phyloP scores from a whole-genome alignment of 306 rosid species.

The Sphenostylis stenocarpa region DNA sequence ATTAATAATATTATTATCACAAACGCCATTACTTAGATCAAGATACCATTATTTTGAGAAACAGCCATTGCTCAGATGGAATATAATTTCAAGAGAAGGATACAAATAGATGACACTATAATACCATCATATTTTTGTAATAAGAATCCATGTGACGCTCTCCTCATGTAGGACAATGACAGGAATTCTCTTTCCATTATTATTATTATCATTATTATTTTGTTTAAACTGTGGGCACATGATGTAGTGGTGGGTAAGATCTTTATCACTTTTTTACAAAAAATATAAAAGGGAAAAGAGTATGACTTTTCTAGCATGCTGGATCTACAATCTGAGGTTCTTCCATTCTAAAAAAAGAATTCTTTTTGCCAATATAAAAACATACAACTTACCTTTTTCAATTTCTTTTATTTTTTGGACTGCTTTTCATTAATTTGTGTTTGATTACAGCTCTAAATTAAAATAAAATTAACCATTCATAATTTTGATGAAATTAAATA shows the following conservation, averaged over 20 bases:
- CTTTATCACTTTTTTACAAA: conserved; percentile 36
- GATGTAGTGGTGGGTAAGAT: conserved; percentile 57
- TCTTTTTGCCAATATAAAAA: neutral
- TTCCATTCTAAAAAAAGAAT: conserved; percentile 26
- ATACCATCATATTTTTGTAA: conserved; percentile 30
- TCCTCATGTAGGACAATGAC: conserved; percentile 53
- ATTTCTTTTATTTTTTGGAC: neutral
- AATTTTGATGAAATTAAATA: neutral
- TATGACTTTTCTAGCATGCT: conserved; percentile 53
- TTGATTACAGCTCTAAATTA: neutral
- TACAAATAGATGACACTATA: conserved; percentile 25
- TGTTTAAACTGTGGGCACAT: conserved; percentile 49
- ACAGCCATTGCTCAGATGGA: conserved; percentile 28
- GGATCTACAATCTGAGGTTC: conserved; percentile 58
- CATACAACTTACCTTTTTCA: conserved; percentile 10
- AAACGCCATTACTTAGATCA: conserved; percentile 35
- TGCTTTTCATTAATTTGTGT: conserved; percentile 18
- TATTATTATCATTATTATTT: neutral
- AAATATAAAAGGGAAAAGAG: conserved; percentile 32
- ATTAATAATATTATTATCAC: conserved; percentile 1
- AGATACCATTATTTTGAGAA: conserved; percentile 24
- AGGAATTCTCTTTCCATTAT: conserved; percentile 40
- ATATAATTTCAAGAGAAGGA: conserved; percentile 33
- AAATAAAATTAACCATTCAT: neutral
- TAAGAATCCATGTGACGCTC: conserved; percentile 57